These are phyloP conservation scores for Scenedesmus sp. DNA, from an alignment of 163 green algal species.

Conservation along the genomic window DNA sequence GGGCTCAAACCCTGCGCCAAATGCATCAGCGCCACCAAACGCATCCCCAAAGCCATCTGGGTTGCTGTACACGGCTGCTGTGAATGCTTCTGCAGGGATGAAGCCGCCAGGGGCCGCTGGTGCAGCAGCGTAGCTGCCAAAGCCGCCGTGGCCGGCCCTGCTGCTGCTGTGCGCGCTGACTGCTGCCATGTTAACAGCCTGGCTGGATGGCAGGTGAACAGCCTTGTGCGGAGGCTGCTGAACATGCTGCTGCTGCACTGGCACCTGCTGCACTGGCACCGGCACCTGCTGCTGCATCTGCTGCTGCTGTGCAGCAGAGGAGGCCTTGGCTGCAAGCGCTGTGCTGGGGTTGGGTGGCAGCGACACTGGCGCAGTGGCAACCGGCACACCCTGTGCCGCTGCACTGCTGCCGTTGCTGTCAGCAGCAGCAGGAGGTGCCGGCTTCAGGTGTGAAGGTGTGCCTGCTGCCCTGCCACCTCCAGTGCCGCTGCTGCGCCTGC, in stretches of 20 bases:
- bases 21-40: background rate
- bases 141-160: slow-evolving; percentile 1
- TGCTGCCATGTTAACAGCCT: slow-evolving; percentile 35
- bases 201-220: slow-evolving; percentile 21
- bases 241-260: background rate
- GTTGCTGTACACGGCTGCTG: slow-evolving; percentile 14
- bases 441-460: slow-evolving; percentile 24
- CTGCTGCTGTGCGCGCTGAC: slow-evolving; percentile 25
- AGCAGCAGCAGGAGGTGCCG: background rate
- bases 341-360: slow-evolving; percentile 33
- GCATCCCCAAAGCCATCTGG: background rate
- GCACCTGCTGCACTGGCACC: background rate
- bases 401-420: slow-evolving; percentile 13
- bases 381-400: background rate
- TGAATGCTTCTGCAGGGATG: background rate
- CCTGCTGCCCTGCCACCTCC: background rate
- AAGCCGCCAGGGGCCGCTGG: background rate
- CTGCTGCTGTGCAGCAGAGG: slow-evolving; percentile 9
- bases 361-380: background rate
- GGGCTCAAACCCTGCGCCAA: slow-evolving; percentile 17
- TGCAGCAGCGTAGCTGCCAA: background rate
- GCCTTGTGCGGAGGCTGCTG: background rate
- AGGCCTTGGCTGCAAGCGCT: slow-evolving; percentile 11
- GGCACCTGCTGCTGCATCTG: slow-evolving; percentile 6
- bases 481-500: background rate